These are phyloP conservation scores for Podaxis pistillaris DNA, from an alignment of 768 basidiomycete species.

Conservation along the genomic window DNA sequence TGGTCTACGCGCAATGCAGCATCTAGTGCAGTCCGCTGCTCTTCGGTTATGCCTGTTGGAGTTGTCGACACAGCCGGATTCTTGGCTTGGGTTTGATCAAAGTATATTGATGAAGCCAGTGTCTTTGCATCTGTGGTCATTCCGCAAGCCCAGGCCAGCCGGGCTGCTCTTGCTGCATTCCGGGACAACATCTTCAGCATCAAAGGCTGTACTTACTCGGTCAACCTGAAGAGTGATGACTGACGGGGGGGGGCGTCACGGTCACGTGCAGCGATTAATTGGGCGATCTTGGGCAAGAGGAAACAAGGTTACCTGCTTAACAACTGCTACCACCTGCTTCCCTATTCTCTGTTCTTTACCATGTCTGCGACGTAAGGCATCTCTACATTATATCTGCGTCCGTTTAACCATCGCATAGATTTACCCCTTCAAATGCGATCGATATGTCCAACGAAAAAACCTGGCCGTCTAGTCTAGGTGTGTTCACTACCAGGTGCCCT, in stretches of 20 bases:
- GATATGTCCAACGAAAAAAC: slow-evolving; percentile 70
- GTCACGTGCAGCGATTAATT: slow-evolving; percentile 8
- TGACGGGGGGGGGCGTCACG: not conserved
- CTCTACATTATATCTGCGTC: not conserved
- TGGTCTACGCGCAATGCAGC: slow-evolving; percentile 88
- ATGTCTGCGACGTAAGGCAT: slow-evolving; percentile 43
- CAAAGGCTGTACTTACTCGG: too few relatives aligned
- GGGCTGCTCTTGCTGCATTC: not conserved
- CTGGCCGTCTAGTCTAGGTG: slow-evolving; percentile 69
- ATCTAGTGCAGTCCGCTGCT: slow-evolving; percentile 53
- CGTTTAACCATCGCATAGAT: slow-evolving; percentile 35
- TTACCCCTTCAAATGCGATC: slow-evolving; percentile 52
- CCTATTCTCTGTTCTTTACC: slow-evolving; percentile 9
- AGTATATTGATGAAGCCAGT: slow-evolving; percentile 49
- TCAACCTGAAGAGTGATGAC: not conserved
- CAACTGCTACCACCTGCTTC: slow-evolving; percentile 12
- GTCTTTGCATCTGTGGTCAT: not conserved
- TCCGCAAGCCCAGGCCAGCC: not conserved
- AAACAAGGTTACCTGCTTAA: slow-evolving; percentile 2
- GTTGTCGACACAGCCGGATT: slow-evolving; percentile 51
- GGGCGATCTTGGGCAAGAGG: not conserved
- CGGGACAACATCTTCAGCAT: not conserved
- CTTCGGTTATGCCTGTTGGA: slow-evolving; percentile 47
- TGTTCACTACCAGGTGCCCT: not conserved
- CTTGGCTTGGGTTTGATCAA: slow-evolving; percentile 30